Evolutionary conservation across 2,329 filamentous ascomycete genomes (phyloP).

Genomic region (Fusarium incarnatum): DNA sequence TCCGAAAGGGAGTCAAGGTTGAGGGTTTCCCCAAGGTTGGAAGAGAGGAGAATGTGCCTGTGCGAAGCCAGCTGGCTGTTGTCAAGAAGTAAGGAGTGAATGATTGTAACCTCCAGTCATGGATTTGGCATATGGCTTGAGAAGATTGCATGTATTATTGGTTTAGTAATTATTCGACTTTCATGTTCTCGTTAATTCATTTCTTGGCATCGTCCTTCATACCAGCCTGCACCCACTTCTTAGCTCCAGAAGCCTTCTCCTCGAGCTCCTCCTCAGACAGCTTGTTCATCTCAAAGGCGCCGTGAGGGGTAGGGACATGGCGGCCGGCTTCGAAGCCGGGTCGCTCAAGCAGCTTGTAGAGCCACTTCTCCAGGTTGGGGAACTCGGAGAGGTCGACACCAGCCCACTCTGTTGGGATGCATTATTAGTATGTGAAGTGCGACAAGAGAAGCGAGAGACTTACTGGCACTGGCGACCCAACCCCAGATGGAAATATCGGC

Average conservation of each 20-base stretch:
- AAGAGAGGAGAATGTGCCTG: slow-evolving; percentile 54
- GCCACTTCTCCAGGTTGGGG: slow-evolving; percentile 80
- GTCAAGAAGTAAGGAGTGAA: slow-evolving; percentile 34
- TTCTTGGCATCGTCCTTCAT: slow-evolving; percentile 76
- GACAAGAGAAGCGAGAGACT: slow-evolving; percentile 6
- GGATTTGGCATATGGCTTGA: not conserved
- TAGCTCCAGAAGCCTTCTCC: slow-evolving; percentile 62
- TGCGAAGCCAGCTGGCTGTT: slow-evolving; percentile 53
- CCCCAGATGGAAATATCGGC: slow-evolving; percentile 86
- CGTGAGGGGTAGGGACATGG: slow-evolving; percentile 76
- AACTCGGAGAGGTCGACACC: slow-evolving; percentile 76
- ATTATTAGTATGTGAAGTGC: not conserved
- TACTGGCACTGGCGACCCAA: slow-evolving; percentile 72
- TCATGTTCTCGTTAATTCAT: slow-evolving; percentile 27
- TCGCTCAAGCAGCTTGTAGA: slow-evolving; percentile 75
- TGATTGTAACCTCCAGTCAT: too few relatives aligned
- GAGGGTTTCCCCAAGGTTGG: slow-evolving; percentile 54
- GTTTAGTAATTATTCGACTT: not conserved
- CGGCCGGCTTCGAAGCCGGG: slow-evolving; percentile 80
- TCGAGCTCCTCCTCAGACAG: slow-evolving; percentile 67
- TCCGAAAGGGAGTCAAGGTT: slow-evolving; percentile 66
- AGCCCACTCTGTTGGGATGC: slow-evolving; percentile 53
- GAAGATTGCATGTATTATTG: slow-evolving; percentile 9
- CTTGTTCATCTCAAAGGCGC: slow-evolving; percentile 63
- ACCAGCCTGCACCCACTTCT: slow-evolving; percentile 73